Evolutionary conservation across 495 filamentous ascomycete species (phyloP).

Genomic region (Pseudomonodictys pantanalensis): DNA sequence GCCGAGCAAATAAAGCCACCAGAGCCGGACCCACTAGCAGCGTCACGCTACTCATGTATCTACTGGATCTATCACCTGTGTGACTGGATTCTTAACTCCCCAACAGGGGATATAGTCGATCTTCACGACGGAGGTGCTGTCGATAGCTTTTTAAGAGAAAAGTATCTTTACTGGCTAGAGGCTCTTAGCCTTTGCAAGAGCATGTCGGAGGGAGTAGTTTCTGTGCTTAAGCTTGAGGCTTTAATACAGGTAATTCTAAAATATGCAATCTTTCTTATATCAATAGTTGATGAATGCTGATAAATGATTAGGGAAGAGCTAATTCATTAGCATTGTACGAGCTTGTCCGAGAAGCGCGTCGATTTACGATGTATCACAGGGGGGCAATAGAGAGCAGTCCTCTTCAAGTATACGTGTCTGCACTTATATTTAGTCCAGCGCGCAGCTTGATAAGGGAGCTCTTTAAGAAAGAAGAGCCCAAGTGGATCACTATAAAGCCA

Average conservation of each 20-base stretch:
- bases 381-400: constrained; percentile 34
- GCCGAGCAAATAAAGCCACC: background rate
- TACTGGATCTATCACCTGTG: constrained; percentile 14
- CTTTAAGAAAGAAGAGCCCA: constrained; percentile 18
- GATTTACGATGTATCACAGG: constrained; percentile 37
- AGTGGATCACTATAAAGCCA: constrained; percentile 13
- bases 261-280: too few species aligned
- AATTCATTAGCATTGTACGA: constrained; percentile 10
- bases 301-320: constrained; percentile 17
- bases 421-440: constrained; percentile 39
- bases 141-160: constrained; percentile 40
- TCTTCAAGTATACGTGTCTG: constrained; percentile 41
- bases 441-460: constrained; percentile 14
- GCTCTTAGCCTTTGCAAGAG: constrained; percentile 37
- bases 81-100: constrained; percentile 23
- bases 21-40: constrained; percentile 12
- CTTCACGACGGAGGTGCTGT: constrained; percentile 33
- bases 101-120: constrained; percentile 1
- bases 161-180: constrained; percentile 51
- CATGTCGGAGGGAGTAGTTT: constrained; percentile 36
- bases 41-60: constrained; percentile 14
- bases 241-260: constrained; percentile 2
- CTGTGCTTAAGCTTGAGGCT: constrained; percentile 9
- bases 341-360: constrained; percentile 34
- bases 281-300: constrained; percentile 3